Evolutionary conservation across 2,329 filamentous ascomycete species (phyloP).

Genomic region (Apiospora phragmitis): DNA sequence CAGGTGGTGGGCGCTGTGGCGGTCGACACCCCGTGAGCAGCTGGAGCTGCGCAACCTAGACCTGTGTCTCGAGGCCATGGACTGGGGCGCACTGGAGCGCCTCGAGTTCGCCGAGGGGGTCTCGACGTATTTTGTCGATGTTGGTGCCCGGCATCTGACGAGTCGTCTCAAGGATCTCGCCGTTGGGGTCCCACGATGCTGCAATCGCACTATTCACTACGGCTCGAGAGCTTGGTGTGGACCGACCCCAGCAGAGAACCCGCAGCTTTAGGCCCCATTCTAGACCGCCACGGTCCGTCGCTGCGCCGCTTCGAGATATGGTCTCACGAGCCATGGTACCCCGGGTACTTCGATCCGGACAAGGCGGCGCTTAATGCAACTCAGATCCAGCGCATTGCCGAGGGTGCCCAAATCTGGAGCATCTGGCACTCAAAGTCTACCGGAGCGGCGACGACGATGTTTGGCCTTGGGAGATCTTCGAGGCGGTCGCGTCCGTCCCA

Average conservation of each 20-base stretch:
- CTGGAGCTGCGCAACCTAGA: not conserved
- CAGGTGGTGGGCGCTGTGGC: not conserved
- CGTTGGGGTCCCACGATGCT: not conserved
- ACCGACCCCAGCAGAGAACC: not conserved
- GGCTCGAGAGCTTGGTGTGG: not conserved
- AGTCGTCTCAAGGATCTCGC: not conserved
- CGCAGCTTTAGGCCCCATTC: not conserved
- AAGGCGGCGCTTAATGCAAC: not conserved
- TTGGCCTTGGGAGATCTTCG: not conserved
- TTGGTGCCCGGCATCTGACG: not conserved
- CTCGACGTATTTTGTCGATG: not conserved
- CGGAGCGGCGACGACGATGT: not conserved
- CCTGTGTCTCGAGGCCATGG: conserved; percentile 13
- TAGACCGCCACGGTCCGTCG: not conserved
- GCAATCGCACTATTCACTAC: not conserved
- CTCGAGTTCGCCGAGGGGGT: not conserved
- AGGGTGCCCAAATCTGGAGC: not conserved
- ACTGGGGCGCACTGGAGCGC: conserved; percentile 3
- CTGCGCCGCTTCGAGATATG: not conserved
- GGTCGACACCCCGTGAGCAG: not conserved
- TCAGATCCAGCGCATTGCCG: not conserved
- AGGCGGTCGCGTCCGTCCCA: not conserved
- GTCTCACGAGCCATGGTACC: not conserved
- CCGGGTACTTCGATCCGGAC: not conserved
- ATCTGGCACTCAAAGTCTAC: not conserved